Evolutionary conservation across 1,139 yeast species (phyloP).

Genomic region (Barnettozyma hawaiiensis): DNA sequence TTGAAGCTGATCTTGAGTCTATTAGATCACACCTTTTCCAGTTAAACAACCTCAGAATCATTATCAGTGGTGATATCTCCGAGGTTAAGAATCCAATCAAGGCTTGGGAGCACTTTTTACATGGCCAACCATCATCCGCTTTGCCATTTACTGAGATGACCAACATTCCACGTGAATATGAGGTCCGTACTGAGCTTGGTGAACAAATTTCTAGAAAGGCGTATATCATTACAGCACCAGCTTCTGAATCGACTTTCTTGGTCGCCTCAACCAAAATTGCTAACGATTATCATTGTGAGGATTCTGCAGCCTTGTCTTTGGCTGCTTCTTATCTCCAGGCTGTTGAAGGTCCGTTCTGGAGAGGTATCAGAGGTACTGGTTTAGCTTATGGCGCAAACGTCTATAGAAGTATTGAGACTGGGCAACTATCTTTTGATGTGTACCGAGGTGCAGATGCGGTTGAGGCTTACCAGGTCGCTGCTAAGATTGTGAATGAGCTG

Average conservation of each 20-base stretch:
- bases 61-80: slow-evolving; percentile 65
- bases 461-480: slow-evolving; percentile 65
- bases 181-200: slow-evolving; percentile 57
- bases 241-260: slow-evolving; percentile 82
- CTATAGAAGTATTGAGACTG: slow-evolving; percentile 55
- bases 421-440: slow-evolving; percentile 58
- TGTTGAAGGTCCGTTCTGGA: slow-evolving; percentile 97
- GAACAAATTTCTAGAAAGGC: slow-evolving; percentile 49
- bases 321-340: slow-evolving; percentile 76
- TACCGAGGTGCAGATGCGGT: slow-evolving; percentile 83
- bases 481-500: slow-evolving; percentile 56
- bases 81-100: slow-evolving; percentile 49
- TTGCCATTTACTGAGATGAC: slow-evolving; percentile 12
- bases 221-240: slow-evolving; percentile 66
- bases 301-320: slow-evolving; percentile 63
- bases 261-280: slow-evolving; percentile 59
- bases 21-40: slow-evolving; percentile 55
- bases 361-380: slow-evolving; percentile 93
- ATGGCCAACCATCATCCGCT: slow-evolving; percentile 4
- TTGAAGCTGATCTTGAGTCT: slow-evolving; percentile 49
- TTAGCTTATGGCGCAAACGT: slow-evolving; percentile 85
- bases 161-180: slow-evolving; percentile 48
- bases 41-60: slow-evolving; percentile 56
- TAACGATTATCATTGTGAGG: slow-evolving; percentile 57
- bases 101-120: slow-evolving; percentile 51